Evolutionary conservation across 495 filamentous ascomycete species (phyloP), one percentile per base, ranked within the genome.

Genomic region (Aspergillus sparsus): DNA sequence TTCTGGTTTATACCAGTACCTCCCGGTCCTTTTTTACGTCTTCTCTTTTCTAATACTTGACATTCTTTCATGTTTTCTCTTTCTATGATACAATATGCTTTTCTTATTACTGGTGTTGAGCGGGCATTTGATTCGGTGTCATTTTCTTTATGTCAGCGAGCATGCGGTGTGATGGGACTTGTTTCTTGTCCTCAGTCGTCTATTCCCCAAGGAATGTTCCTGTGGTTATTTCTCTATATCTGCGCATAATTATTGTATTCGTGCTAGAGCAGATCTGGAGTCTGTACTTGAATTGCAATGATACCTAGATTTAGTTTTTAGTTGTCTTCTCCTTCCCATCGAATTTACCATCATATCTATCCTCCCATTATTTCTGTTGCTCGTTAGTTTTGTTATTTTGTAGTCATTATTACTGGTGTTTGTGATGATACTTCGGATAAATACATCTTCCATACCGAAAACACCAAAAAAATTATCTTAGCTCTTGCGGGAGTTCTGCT

Each of bases 221-320:
- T 56, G 53, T 55, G 52, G 62, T 64, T 60, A 54, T 21, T 52
- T 61, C 53, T 16, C 60, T 72, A 62, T 70, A 66, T 56, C 58
- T 68, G 67, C 61, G 72, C 68, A 69, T 76, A 67, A 66, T 68
- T 63, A 52, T 51, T 72, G 66, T 74, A 71, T 63, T 64, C 61
- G 68, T 57, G 67, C 64, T 72, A 68, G 72, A 75, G 51, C 60
- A 62, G 57, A 53, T 69, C 53, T 68, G 56, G 66, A 53, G 45
- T 63, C 63, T 64, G 63, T 73, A 72, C 57, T 68, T 61, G 68
- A 68, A 66, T 65, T 64, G 52, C 63, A 57, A 58, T 58, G 60
- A 61, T 64, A 61, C 53, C 50, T 62, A 62, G 44, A 60, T 60
- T 59, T 61, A 61, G 50, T 62, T 47, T 60, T 49, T 27, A 27